These are phyloP conservation scores for Boletus sp. DNA, from an alignment of 768 basidiomycete genomes.

Conservation along the genomic window DNA sequence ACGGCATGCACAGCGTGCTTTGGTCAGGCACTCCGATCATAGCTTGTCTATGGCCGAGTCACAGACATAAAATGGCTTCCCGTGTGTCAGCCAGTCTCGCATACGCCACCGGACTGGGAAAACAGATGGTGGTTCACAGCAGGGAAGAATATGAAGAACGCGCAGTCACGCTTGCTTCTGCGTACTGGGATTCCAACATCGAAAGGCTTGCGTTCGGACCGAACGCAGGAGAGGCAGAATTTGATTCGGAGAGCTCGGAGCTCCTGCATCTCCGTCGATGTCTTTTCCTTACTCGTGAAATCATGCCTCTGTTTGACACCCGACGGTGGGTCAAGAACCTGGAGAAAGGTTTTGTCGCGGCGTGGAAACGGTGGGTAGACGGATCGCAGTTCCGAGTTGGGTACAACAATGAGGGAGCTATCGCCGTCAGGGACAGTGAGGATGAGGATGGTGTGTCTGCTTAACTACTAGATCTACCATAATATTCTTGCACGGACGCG, in stretches of 20 bases:
- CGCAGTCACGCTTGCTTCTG: conserved; percentile 39
- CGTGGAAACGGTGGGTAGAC: conserved; percentile 48
- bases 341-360: conserved; percentile 41
- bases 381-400: conserved; percentile 35
- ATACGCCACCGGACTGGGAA: conserved; percentile 45
- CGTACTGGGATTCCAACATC: conserved; percentile 20
- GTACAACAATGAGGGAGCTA: conserved; percentile 31
- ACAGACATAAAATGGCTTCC: conserved; percentile 48
- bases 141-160: conserved; percentile 45
- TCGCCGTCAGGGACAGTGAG: conserved; percentile 32
- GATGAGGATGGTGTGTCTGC: conserved; percentile 19
- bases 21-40: conserved; percentile 52
- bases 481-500: background rate
- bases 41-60: conserved; percentile 42
- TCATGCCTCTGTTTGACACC: conserved; percentile 48
- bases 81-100: conserved; percentile 49
- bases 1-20: conserved; percentile 36
- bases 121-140: conserved; percentile 43
- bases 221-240: background rate
- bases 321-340: conserved; percentile 44
- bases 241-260: conserved; percentile 25
- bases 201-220: conserved; percentile 1
- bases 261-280: conserved; percentile 39
- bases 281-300: conserved; percentile 40
- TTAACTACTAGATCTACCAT: background rate